Evolutionary conservation across 2,329 filamentous ascomycete genomes (phyloP).

Genomic region (Diplodia intermedia): DNA sequence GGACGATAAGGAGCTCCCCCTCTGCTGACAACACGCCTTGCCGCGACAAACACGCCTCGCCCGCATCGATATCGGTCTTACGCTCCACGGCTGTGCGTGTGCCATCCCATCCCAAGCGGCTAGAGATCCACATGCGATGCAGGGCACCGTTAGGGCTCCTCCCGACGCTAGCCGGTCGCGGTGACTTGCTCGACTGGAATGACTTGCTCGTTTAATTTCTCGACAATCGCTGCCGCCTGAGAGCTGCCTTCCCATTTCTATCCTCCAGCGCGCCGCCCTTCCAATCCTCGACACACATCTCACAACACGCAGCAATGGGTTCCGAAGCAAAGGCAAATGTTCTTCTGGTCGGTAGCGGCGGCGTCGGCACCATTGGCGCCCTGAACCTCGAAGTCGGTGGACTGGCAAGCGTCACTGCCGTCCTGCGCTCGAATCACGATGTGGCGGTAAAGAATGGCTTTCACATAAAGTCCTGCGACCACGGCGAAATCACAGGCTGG

Average conservation of each 20-base stretch:
- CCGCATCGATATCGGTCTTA: slow-evolving; percentile 13
- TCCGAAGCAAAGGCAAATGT: slow-evolving; percentile 47
- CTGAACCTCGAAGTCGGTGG: slow-evolving; percentile 61
- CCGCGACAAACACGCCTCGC: not conserved
- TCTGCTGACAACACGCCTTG: not conserved
- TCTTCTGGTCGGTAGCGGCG: slow-evolving; percentile 62
- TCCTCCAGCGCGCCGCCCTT: not conserved
- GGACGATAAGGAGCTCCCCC: slow-evolving; percentile 9
- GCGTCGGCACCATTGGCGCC: slow-evolving; percentile 64
- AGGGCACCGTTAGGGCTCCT: not conserved
- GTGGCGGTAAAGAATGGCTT: slow-evolving; percentile 59
- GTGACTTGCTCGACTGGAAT: slow-evolving; percentile 7
- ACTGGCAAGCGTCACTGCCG: slow-evolving; percentile 60
- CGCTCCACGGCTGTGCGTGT: not conserved
- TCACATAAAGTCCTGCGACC: slow-evolving; percentile 62
- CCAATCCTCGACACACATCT: too few relatives aligned
- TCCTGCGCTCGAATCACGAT: slow-evolving; percentile 64
- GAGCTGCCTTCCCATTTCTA: not conserved
- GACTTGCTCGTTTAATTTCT: not conserved
- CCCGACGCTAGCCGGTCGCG: slow-evolving; percentile 16
- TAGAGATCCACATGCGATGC: not conserved
- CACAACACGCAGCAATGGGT: slow-evolving; percentile 15
- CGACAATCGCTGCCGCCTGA: not conserved
- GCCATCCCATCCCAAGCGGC: not conserved
- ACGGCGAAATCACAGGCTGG: slow-evolving; percentile 60